Evolutionary conservation across 1,139 yeast genomes (phyloP), one percentile per base, ranked within the genome.

Genomic region (Saccharomyces hybrid): DNA sequence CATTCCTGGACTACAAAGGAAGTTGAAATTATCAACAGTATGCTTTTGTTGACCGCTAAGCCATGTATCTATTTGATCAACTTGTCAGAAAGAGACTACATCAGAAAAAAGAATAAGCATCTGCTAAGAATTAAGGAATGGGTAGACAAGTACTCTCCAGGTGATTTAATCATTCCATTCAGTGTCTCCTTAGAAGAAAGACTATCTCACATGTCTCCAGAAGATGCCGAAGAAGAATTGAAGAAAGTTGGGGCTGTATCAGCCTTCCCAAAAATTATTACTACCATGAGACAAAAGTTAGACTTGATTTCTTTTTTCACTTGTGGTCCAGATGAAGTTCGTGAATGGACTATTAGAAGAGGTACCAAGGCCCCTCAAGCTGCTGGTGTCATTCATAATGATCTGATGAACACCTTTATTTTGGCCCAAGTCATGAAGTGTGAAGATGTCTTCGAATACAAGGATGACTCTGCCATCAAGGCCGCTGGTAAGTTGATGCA

Each of bases 81-180:
- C 78, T 80, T 93, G 73, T 86, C 95, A 48, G 99, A 95, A 79
- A 86, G 79, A 67, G 99, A 95, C 74, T 93, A 86, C 76, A 80
- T 90, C 68, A 88, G 99, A 79, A 93, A 91, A 84, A 93, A 93
- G 88, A 93, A 95, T 81, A 93, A 93, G 85, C 87, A 89, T 74
- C 79, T 93, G 73, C 75, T 86, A 60, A 84, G 80, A 71, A 91
- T 93, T 74, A 93, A 93, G 79, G 91, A 91, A 78, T 93, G 99
- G 99, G 88, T 95, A 69, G 98, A 95, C 75, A 77, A 78, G 65
- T 78, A 82, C 79, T 91, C 97, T 54, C 95, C 97, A 61, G 98
- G 98, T 68, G 99, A 93, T 74, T 73, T 86, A 61, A 88, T 93
- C 69, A 89, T 93, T 63, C 99, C 99, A 71, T 81, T 93, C 72